Evolutionary conservation across 2,329 filamentous ascomycete species (phyloP), one percentile per base, ranked within the genome.

Genomic region (Fusarium buxicola): DNA sequence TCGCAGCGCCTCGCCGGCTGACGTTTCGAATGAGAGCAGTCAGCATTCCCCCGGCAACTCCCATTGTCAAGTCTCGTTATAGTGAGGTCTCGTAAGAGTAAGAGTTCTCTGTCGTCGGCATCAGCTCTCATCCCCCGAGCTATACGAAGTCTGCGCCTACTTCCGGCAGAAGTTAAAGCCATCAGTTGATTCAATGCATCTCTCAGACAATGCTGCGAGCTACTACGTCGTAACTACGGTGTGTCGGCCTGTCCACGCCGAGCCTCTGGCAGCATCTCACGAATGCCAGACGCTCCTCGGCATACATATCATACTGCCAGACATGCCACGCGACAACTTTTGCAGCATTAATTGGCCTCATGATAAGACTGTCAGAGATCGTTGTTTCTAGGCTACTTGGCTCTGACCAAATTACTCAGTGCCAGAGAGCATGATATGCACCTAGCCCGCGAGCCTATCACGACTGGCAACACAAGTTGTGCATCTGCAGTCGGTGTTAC

Each of bases 401-500:
- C 48, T 55, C 43, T 38, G 35, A 40, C 49, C 36, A 48, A 50
- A 51, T 51, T 50, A 28, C 24, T 27, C 30, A 28, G 31, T 65
- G 47, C 18, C 34, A 47, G 34, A 63, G 44, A 55, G 46, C 47
- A 60, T 47, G 63, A 65, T 50, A 55, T 64, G 57, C 47, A 47
- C 32, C 51, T 48, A 30, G 41, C 48, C 58, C 58, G 59, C 6
- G 46, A 43, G 48, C 41, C 49, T 63, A 41, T 47, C 43, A 63
- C 32, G 31, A 66, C 49, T 55, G 53, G 58, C 58, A 44, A 55
- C 41, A 64, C 47, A 60, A 15, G 55, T 48, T 63, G 55, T 66
- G 63, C 55, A 56, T 54, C 58, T 66, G 32, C 30, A 66, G 35
- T 57, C 50, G 43, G 63, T 66, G 59, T 41, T 60, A 66, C 63